Conservation (phyloP, 2,329 filamentous ascomycete species). For the Penicillium verrucosum region DNA sequence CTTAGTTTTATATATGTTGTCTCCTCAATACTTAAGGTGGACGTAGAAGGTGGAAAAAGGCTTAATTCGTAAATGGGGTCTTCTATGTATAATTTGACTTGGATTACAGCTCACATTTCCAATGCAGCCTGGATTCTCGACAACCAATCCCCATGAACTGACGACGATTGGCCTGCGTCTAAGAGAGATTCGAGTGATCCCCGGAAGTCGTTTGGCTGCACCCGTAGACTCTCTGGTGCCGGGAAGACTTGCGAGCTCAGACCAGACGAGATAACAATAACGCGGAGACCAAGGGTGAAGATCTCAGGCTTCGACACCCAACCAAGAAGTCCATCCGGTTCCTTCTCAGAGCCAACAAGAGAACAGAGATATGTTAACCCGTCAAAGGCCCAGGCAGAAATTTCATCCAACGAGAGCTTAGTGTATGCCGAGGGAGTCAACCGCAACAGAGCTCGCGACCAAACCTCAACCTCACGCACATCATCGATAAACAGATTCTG, state of each 20-base stretch:
- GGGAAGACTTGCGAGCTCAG: constrained; percentile 26
- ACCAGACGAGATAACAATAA: constrained; percentile 38
- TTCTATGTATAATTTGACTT: background rate
- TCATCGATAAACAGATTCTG: constrained; percentile 93
- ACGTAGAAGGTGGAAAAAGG: no score
- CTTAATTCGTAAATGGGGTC: no score
- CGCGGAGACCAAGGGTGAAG: constrained; percentile 50
- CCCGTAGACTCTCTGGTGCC: constrained; percentile 15
- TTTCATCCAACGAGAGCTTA: constrained; percentile 16
- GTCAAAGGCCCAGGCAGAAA: constrained; percentile 33
- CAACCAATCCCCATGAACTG: constrained; percentile 35
- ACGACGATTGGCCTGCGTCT: constrained; percentile 20
- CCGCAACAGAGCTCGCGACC: constrained; percentile 54
- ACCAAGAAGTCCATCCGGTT: constrained; percentile 64
- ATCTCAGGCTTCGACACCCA: constrained; percentile 67
- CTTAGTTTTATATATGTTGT: no score
- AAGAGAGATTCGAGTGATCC: constrained; percentile 27
- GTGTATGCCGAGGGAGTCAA: constrained; percentile 28
- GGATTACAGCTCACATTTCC: background rate
- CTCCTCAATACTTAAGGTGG: no score
- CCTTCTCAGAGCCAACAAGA: constrained; percentile 27
- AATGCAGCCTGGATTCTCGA: constrained; percentile 27
- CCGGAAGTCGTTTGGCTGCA: constrained; percentile 16
- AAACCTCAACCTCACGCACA: constrained; percentile 68
- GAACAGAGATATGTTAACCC: constrained; percentile 29